Conservation (phyloP, 2,329 filamentous ascomycete species). For the Sporothrix sp. region DNA sequence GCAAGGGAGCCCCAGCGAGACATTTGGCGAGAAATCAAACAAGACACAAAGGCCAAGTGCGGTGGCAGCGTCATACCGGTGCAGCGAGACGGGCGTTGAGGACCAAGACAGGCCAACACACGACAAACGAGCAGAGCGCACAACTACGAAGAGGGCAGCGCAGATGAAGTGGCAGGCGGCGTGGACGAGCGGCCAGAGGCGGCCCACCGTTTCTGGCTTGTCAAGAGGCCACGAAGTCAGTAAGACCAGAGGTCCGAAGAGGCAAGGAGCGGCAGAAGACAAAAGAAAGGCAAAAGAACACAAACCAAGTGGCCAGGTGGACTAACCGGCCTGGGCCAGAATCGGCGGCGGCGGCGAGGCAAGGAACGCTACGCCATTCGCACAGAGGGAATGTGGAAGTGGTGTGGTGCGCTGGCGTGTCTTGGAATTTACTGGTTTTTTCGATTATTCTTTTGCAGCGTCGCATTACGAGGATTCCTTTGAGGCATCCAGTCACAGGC, state of each 20-base stretch:
- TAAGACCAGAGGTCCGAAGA: too few relatives aligned
- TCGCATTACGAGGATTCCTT: neutral
- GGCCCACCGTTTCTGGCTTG: too few relatives aligned
- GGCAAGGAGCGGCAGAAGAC: neutral
- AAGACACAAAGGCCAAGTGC: too few relatives aligned
- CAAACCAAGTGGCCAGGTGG: neutral
- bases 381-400: neutral
- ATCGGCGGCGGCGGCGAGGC: constrained; percentile 11
- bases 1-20: too few relatives aligned
- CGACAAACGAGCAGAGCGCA: neutral
- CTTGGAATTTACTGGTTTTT: neutral
- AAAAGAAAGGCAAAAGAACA: neutral
- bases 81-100: too few relatives aligned
- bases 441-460: neutral
- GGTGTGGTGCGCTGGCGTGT: neutral
- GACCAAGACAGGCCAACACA: too few relatives aligned
- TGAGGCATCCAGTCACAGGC: constrained; percentile 9
- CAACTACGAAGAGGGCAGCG: neutral
- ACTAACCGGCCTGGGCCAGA: neutral
- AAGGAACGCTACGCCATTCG: neutral
- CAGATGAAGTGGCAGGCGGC: too few relatives aligned
- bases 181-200: too few relatives aligned
- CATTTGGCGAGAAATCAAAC: too few relatives aligned
- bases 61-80: too few relatives aligned
- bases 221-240: too few relatives aligned